Conservation (phyloP, 345 rosid genomes). For the Turnera subulata region DNA sequence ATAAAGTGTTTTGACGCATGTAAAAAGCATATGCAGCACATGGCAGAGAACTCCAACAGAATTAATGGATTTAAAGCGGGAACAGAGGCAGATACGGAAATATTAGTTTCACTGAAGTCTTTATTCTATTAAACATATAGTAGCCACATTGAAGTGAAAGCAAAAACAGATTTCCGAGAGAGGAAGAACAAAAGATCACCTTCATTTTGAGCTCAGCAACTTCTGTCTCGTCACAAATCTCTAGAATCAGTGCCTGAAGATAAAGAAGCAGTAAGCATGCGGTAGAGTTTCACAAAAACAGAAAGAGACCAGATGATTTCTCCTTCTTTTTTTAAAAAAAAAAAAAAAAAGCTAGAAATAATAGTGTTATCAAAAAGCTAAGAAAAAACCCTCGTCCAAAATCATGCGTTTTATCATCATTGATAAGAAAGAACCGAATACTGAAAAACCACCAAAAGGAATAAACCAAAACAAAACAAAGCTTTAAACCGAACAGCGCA, state of each 20-base stretch:
- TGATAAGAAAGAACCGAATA: too few relatives aligned
- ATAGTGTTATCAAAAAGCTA: background rate
- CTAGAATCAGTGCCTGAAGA: conserved; percentile 65
- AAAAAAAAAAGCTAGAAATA: conserved; percentile 1
- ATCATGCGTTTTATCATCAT: background rate
- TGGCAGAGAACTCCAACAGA: background rate
- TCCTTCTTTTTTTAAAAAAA: background rate
- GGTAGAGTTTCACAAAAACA: background rate
- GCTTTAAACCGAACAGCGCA: background rate
- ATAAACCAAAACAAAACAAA: background rate
- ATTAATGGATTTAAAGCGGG: background rate
- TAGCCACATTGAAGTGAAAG: background rate
- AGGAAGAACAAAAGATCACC: conserved; percentile 41
- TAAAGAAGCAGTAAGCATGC: background rate
- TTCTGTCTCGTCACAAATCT: conserved; percentile 95
- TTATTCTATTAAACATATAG: too few relatives aligned
- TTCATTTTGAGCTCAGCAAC: conserved; percentile 84
- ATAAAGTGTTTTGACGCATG: background rate
- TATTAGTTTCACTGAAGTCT: background rate
- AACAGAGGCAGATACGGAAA: background rate
- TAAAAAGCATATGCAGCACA: background rate
- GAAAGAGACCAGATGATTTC: background rate
- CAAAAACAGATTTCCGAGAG: conserved; percentile 1
- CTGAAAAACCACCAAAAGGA: too few relatives aligned
- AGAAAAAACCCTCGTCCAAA: background rate